Conservation (phyloP, 108 stramenopile genomes). For the Poteriospumella lacustris region DNA sequence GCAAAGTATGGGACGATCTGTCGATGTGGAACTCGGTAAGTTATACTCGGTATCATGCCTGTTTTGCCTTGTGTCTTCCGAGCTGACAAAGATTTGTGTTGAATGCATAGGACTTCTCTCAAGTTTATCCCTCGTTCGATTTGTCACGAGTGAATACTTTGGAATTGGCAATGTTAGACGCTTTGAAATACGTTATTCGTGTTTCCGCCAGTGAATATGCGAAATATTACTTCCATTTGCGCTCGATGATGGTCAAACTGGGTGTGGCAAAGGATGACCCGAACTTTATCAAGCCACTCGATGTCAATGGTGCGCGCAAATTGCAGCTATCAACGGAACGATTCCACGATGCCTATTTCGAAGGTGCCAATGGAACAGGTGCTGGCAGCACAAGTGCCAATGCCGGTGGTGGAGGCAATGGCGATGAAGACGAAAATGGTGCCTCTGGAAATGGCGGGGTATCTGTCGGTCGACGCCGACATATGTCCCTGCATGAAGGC, state of each 20-base stretch:
- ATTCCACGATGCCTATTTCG: too few species aligned
- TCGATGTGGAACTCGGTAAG: slow-evolving; percentile 80
- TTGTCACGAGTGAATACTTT: slow-evolving; percentile 81
- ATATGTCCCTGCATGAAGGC: background rate
- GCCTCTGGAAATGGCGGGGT: background rate
- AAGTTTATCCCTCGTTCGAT: slow-evolving; percentile 63
- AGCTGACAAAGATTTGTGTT: background rate
- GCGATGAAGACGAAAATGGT: background rate
- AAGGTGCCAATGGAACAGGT: background rate
- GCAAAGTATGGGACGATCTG: slow-evolving; percentile 95
- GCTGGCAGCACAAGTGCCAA: background rate
- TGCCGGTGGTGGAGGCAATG: background rate
- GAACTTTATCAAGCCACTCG: background rate
- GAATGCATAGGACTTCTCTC: slow-evolving; percentile 63
- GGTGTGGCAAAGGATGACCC: background rate
- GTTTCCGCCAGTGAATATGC: slow-evolving; percentile 86
- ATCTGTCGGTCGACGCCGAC: too few species aligned
- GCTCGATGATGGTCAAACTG: slow-evolving; percentile 56
- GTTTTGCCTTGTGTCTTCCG: background rate
- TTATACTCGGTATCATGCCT: background rate
- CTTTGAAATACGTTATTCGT: slow-evolving; percentile 69
- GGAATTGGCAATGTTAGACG: slow-evolving; percentile 58
- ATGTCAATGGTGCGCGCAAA: background rate
- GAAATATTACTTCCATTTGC: slow-evolving; percentile 90
- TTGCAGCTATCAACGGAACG: background rate